Base-by-base conservation (phyloP, 257 asterid species). In the Verbena officinalis region DNA sequence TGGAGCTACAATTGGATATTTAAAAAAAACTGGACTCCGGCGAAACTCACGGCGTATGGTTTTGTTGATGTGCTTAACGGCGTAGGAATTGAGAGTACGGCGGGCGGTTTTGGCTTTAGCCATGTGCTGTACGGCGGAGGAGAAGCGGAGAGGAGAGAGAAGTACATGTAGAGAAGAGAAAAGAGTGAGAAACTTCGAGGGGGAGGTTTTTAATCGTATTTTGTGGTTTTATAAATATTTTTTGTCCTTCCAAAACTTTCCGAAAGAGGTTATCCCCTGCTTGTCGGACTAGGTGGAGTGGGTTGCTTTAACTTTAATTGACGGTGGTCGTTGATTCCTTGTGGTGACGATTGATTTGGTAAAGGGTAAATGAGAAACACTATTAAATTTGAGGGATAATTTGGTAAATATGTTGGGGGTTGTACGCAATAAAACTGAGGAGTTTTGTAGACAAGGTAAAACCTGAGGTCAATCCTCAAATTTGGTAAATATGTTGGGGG, bases 71-170 rank as follows among this genome's bases (percentile, higher is more conserved):
- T 84, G 85, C 76, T 81, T 85, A 20, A 84, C 83, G 62, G 89
- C 42, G 80, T 69, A 78, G 38, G 96, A 87, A 71, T 92, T 96
- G 67, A 92, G 78, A 46, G 78, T 75, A 17, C 94, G 96, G 70
- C 96, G 97, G 27, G 66, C 68, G 31, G 88, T 42, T 63, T 87
- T 86, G 52, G 65, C 73, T 78, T 80, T 86, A 54, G 87, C 89
- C 97, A 90, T 90, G 74, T 79, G 81, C 80, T 70, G 59, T 44
- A 64, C 69, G 70, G 76, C 62, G 60, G 81, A 30, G 72, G 62
- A 53, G 73, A 75, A 23, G 71, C 61, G 66, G 78, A 21, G 69
- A 73, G 58, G 75, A 77, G 68, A 54, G 63, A 54, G 67, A 27
- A 17, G 71, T 59, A 52, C 77, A 68, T 78, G 62, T 62, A 64